These are phyloP conservation scores for Psophocarpus tetragonolobus DNA, from an alignment of 306 rosid genomes.

Conservation along the genomic window DNA sequence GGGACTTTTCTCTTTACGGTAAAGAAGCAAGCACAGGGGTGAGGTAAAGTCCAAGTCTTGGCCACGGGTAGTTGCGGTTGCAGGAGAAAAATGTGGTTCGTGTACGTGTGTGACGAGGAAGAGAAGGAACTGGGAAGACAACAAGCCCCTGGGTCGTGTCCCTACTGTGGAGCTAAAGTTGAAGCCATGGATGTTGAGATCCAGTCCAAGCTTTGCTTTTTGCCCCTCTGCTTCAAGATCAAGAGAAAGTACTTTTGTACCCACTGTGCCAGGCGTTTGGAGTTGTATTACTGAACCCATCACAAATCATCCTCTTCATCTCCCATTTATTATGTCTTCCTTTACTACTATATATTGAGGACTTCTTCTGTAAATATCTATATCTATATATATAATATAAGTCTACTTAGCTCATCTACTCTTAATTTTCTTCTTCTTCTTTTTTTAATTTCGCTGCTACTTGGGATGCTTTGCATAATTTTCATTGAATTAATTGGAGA, in stretches of 20 bases:
- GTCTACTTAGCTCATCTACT: background rate
- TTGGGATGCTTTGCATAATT: conserved; percentile 15
- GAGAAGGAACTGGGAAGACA: conserved; percentile 75
- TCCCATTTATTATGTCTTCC: too few relatives aligned
- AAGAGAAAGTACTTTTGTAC: conserved; percentile 83
- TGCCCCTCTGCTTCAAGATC: conserved; percentile 78
- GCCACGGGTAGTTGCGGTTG: background rate
- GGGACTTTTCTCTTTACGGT: background rate
- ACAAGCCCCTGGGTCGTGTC: conserved; percentile 85
- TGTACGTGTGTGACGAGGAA: conserved; percentile 64
- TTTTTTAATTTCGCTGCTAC: background rate
- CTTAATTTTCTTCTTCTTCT: background rate
- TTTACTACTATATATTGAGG: too few relatives aligned
- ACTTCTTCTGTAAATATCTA: background rate
- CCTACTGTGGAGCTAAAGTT: conserved; percentile 84
- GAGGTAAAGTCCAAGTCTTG: background rate
- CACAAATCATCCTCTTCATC: background rate
- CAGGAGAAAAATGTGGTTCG: conserved; percentile 65
- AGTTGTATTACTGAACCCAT: conserved; percentile 42
- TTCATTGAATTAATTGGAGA: background rate
- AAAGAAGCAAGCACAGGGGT: background rate
- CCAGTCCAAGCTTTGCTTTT: conserved; percentile 61
- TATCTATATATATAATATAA: too few relatives aligned
- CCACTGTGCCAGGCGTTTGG: conserved; percentile 70
- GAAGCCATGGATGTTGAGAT: conserved; percentile 74